Percentiles rank a stretch among this genome's conserved stretches.
Conservation (phyloP, 2,329 filamentous ascomycete genomes). For the Didymella pinodella region DNA sequence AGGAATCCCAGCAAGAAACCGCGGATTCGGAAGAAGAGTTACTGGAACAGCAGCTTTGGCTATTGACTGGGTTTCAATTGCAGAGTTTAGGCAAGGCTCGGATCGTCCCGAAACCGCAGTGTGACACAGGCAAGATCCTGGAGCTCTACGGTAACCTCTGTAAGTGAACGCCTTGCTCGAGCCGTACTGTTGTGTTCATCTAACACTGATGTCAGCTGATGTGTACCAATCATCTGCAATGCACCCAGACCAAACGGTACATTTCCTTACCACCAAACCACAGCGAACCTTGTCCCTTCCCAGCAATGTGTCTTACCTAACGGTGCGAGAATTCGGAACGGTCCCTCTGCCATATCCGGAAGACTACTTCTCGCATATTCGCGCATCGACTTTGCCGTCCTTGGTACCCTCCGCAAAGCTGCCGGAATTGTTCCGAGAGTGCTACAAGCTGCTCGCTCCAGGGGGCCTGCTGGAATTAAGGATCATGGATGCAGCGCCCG, state of each 20-base stretch:
- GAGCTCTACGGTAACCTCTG: conserved; percentile 52
- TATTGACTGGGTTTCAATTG: conserved; percentile 64
- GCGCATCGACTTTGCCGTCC: conserved; percentile 61
- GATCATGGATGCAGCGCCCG: conserved; percentile 69
- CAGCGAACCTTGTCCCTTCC: conserved; percentile 46
- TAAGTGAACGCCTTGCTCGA: conserved; percentile 38
- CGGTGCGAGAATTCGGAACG: conserved; percentile 45
- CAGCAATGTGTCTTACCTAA: conserved; percentile 41
- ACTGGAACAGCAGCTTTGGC: conserved; percentile 67
- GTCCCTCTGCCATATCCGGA: conserved; percentile 61
- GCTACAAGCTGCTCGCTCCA: conserved; percentile 63
- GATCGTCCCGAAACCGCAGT: conserved; percentile 34
- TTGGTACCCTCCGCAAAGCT: conserved; percentile 66
- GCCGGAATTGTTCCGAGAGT: conserved; percentile 63
- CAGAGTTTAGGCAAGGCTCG: conserved; percentile 43
- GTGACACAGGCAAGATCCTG: conserved; percentile 46
- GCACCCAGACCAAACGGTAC: conserved; percentile 48
- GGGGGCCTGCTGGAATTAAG: conserved; percentile 66
- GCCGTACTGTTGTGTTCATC: conserved; percentile 32
- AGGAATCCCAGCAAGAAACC: conserved; percentile 53
- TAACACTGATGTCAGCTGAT: conserved; percentile 50
- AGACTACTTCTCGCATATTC: conserved; percentile 48
- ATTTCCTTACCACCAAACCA: conserved; percentile 48
- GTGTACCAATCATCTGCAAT: conserved; percentile 57
- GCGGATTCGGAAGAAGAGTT: conserved; percentile 56